phyloP scores from a whole-genome alignment of 495 filamentous ascomycete genomes.

The Neurospora tetrasperma region DNA sequence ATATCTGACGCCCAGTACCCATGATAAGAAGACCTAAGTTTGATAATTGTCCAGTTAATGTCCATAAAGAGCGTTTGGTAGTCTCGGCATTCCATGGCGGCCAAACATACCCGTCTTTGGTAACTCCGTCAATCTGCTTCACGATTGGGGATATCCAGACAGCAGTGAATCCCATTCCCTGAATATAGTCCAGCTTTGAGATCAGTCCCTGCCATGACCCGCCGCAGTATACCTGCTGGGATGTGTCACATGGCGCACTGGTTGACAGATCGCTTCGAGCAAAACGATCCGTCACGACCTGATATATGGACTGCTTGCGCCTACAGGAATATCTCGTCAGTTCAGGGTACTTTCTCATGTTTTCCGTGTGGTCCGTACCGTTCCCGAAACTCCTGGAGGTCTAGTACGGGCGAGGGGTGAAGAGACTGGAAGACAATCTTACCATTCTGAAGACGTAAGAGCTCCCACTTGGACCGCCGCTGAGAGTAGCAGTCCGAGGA shows the following conservation, averaged over 20 bases:
- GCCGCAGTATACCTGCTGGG: conserved; percentile 53
- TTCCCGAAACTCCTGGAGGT: not conserved
- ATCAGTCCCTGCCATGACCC: conserved; percentile 67
- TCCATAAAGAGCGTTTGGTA: not conserved
- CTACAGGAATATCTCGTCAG: conserved; percentile 17
- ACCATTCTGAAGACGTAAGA: conserved; percentile 16
- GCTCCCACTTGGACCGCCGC: conserved; percentile 2
- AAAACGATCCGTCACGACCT: conserved; percentile 67
- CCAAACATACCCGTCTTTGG: conserved; percentile 36
- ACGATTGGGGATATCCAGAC: conserved; percentile 78
- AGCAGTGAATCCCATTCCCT: conserved; percentile 71
- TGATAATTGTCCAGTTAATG: not conserved
- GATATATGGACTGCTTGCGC: conserved; percentile 60
- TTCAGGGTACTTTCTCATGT: not conserved
- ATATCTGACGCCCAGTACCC: conserved; percentile 70
- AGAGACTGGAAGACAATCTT: not conserved
- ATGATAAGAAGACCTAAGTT: conserved; percentile 45
- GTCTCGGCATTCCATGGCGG: not conserved
- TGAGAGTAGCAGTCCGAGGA: not conserved
- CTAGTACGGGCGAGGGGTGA: not conserved
- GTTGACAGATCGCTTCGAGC: conserved; percentile 57
- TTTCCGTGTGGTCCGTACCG: not conserved
- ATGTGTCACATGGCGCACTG: conserved; percentile 42
- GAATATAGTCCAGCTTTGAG: conserved; percentile 59
- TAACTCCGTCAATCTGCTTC: conserved; percentile 43